These are phyloP conservation scores for Bipolaris oryzae DNA, from an alignment of 2,329 filamentous ascomycete species.

Conservation along the genomic window DNA sequence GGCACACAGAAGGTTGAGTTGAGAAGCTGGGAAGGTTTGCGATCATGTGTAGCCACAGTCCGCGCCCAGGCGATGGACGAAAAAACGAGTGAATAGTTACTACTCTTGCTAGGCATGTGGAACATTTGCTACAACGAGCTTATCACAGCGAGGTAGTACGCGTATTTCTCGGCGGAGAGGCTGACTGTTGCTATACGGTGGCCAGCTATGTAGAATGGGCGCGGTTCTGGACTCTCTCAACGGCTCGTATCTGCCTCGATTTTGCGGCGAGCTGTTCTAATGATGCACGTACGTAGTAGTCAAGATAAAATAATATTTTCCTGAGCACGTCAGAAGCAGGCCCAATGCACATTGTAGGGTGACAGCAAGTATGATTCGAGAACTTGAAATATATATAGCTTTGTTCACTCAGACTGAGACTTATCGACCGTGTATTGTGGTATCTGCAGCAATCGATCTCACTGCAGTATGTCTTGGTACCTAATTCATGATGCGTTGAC, in stretches of 20 bases:
- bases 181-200: no score
- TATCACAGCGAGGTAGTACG: no score
- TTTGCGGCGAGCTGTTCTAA: background rate
- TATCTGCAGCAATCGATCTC: no score
- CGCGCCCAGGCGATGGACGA: background rate
- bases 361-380: background rate
- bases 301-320: background rate
- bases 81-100: background rate
- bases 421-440: background rate
- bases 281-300: background rate
- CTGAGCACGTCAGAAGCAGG: background rate
- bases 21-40: no score
- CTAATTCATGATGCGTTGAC: background rate
- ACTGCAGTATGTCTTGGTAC: background rate
- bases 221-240: no score
- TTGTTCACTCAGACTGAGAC: background rate
- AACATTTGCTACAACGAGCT: no score
- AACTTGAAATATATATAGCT: background rate
- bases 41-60: no score
- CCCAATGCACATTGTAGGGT: no score
- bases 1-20: no score
- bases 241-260: background rate
- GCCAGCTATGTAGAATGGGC: no score
- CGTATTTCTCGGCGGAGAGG: no score
- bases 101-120: no score